Conservation (phyloP, 2,329 filamentous ascomycete genomes). For the Ilyonectria sp. region DNA sequence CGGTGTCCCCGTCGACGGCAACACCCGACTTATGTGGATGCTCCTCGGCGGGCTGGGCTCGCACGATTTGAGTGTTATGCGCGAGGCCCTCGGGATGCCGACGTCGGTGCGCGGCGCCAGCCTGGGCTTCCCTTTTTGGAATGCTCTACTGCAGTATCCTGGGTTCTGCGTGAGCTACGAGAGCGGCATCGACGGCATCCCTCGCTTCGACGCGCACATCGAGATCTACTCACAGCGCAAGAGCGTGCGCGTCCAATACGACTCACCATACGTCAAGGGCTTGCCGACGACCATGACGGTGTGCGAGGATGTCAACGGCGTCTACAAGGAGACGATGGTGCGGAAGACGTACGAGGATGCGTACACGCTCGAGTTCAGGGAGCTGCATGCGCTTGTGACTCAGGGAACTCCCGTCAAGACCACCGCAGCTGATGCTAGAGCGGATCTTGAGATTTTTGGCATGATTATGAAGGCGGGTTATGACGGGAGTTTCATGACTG, state of each 20-base stretch:
- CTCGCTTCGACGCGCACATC: constrained; percentile 64
- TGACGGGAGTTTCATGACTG: no score
- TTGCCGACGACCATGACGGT: constrained; percentile 63
- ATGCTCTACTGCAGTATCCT: constrained; percentile 31
- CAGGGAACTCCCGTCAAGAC: constrained; percentile 50
- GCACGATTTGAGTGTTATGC: constrained; percentile 28
- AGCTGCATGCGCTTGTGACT: constrained; percentile 37
- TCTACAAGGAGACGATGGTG: constrained; percentile 42
- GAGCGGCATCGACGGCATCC: constrained; percentile 66
- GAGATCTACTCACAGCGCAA: constrained; percentile 67
- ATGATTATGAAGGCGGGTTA: constrained; percentile 28
- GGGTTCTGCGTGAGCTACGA: constrained; percentile 69
- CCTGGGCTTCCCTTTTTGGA: constrained; percentile 39
- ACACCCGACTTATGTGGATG: no score
- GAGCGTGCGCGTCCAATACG: constrained; percentile 65
- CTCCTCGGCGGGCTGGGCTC: constrained; percentile 12
- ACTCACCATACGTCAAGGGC: constrained; percentile 68
- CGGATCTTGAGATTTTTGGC: constrained; percentile 30
- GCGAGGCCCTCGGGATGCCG: constrained; percentile 35
- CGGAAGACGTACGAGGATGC: constrained; percentile 59
- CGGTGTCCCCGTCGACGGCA: no score
- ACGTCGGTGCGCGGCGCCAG: constrained; percentile 23
- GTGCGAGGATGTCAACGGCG: constrained; percentile 51
- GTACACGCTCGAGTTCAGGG: constrained; percentile 52
- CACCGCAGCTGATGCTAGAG: constrained; percentile 47